Conservation (phyloP, 352 stramenopile genomes). For the Globisporangium radiosum region DNA sequence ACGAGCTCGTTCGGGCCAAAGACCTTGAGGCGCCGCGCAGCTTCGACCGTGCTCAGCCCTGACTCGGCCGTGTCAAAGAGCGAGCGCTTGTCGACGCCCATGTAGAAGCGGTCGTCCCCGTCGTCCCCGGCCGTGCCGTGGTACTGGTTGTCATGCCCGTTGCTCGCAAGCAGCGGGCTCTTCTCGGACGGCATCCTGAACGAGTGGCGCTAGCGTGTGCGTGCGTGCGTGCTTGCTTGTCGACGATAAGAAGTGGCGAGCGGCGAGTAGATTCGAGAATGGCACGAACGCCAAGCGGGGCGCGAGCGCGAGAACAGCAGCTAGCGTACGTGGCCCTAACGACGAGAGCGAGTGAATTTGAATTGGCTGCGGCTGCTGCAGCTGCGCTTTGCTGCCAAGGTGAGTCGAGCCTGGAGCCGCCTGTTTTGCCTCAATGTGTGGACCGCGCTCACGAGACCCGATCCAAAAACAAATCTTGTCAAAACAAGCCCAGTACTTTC, state of each 20-base stretch:
- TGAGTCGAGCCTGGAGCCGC: no score
- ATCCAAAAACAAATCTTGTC: no score
- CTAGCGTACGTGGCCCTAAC: no score
- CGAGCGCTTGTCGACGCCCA: constrained; percentile 75
- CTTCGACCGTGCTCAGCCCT: constrained; percentile 81
- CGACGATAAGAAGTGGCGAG: background rate
- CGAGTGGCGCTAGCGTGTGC: background rate
- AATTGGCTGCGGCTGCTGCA: no score
- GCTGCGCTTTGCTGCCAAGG: no score
- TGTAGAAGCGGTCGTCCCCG: constrained; percentile 66
- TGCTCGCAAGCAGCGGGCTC: constrained; percentile 43
- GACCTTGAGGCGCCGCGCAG: constrained; percentile 58
- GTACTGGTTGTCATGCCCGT: constrained; percentile 7
- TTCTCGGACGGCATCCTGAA: constrained; percentile 29
- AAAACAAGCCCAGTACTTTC: no score
- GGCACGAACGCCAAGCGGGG: background rate
- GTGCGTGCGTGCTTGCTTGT: background rate
- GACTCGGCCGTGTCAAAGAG: constrained; percentile 57
- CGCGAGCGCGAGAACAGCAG: no score
- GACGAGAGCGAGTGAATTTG: no score
- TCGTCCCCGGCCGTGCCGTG: constrained; percentile 18
- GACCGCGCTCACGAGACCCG: no score
- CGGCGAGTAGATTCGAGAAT: background rate
- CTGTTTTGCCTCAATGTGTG: no score
- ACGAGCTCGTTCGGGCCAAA: constrained; percentile 89